Evolutionary conservation across 2,329 filamentous ascomycete genomes (phyloP).

Genomic region (Thermoascus crustaceus): DNA sequence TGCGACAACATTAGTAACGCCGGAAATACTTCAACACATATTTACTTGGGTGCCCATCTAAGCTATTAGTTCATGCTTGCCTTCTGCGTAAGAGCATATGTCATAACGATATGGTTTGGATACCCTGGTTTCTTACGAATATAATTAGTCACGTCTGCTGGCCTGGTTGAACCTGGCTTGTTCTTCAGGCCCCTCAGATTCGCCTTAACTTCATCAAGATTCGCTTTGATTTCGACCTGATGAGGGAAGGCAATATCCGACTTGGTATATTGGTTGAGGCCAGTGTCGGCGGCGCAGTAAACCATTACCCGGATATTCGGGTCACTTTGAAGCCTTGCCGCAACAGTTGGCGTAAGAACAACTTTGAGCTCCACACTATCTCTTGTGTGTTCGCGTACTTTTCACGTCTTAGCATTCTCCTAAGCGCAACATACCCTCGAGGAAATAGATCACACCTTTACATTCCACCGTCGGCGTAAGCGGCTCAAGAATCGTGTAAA

Average conservation of each 20-base stretch:
- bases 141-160: slow-evolving; percentile 77
- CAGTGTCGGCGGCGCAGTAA: slow-evolving; percentile 64
- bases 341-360: slow-evolving; percentile 45
- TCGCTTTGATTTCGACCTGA: slow-evolving; percentile 87
- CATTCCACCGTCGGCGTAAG: slow-evolving; percentile 60
- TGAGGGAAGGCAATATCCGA: slow-evolving; percentile 79
- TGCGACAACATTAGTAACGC: slow-evolving; percentile 25
- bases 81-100: slow-evolving; percentile 87
- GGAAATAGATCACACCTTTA: slow-evolving; percentile 52
- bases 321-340: slow-evolving; percentile 52
- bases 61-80: slow-evolving; percentile 51
- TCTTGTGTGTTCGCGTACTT: slow-evolving; percentile 53
- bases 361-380: slow-evolving; percentile 54
- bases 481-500: slow-evolving; percentile 63
- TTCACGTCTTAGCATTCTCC: slow-evolving; percentile 14
- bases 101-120: slow-evolving; percentile 71
- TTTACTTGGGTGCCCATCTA: no score
- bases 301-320: slow-evolving; percentile 66
- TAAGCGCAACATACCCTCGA: slow-evolving; percentile 13
- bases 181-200: slow-evolving; percentile 94
- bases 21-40: slow-evolving; percentile 6
- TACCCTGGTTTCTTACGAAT: slow-evolving; percentile 62
- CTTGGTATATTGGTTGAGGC: slow-evolving; percentile 48
- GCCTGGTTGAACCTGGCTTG: slow-evolving; percentile 87
- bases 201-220: slow-evolving; percentile 78